These are phyloP conservation scores for Colletotrichum sp. DNA, from an alignment of 2,329 filamentous ascomycete species.

Conservation along the genomic window DNA sequence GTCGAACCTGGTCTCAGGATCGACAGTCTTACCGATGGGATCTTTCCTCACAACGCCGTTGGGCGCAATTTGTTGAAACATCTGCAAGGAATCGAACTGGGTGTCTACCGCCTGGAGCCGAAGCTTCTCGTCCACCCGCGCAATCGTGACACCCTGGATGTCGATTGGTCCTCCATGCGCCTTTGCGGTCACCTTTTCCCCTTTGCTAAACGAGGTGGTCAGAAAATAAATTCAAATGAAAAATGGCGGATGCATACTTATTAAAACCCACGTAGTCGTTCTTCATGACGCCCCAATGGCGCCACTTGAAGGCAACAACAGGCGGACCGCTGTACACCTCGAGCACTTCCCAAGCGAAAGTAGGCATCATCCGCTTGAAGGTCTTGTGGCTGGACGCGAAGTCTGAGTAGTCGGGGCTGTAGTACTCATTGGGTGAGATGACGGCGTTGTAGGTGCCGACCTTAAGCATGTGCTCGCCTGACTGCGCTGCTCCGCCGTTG, in stretches of 20 bases:
- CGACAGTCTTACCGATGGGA: background rate
- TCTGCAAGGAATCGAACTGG: constrained; percentile 70
- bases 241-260: constrained; percentile 49
- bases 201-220: constrained; percentile 47
- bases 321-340: constrained; percentile 72
- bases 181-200: constrained; percentile 66
- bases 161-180: constrained; percentile 67
- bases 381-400: constrained; percentile 71
- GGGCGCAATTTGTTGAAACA: constrained; percentile 66
- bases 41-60: constrained; percentile 12
- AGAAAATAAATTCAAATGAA: background rate
- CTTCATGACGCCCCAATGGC: constrained; percentile 72
- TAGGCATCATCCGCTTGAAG: constrained; percentile 77
- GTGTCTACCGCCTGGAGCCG: constrained; percentile 64
- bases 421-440: constrained; percentile 67
- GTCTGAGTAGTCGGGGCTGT: constrained; percentile 65
- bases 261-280: constrained; percentile 70
- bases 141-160: constrained; percentile 68
- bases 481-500: constrained; percentile 63
- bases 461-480: constrained; percentile 68
- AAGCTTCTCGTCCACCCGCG: constrained; percentile 64
- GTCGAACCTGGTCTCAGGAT: constrained; percentile 10
- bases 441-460: constrained; percentile 75
- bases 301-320: constrained; percentile 67
- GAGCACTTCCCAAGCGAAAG: constrained; percentile 73